phyloP scores from a whole-genome alignment of 768 basidiomycete genomes.

The Rhodocollybia butyracea region DNA sequence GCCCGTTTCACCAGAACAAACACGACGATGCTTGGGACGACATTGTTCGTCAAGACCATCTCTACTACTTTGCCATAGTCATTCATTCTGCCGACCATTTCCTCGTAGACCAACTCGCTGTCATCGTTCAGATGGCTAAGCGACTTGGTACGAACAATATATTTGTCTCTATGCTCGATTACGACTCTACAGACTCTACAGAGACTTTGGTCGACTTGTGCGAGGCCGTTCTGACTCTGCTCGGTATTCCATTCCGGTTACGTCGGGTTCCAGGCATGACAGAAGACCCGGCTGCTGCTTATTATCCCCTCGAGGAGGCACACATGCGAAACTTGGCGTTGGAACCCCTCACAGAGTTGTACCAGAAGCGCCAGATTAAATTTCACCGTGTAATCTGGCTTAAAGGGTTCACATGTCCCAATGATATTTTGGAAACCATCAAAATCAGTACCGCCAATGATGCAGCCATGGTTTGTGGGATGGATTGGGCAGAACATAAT shows the following conservation, averaged over 20 bases:
- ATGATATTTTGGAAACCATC: slow-evolving; percentile 94
- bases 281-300: slow-evolving; percentile 77
- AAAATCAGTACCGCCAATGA: slow-evolving; percentile 87
- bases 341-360: slow-evolving; percentile 85
- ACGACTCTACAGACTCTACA: slow-evolving; percentile 92
- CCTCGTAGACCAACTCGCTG: slow-evolving; percentile 95
- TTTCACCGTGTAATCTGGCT: slow-evolving; percentile 96
- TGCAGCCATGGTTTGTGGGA: slow-evolving; percentile 99
- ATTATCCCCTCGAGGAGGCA: slow-evolving; percentile 95
- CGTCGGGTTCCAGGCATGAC: slow-evolving; percentile 94
- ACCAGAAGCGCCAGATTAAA: slow-evolving; percentile 68
- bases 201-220: slow-evolving; percentile 92
- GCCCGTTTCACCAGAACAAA: slow-evolving; percentile 94
- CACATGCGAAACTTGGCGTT: slow-evolving; percentile 90
- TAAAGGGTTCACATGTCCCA: slow-evolving; percentile 98
- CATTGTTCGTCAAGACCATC: slow-evolving; percentile 73
- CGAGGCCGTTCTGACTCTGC: slow-evolving; percentile 90
- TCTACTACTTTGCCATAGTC: slow-evolving; percentile 93
- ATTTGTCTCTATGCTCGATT: slow-evolving; percentile 98
- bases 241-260: slow-evolving; percentile 92
- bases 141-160: slow-evolving; percentile 86
- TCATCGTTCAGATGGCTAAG: slow-evolving; percentile 93
- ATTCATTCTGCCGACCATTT: slow-evolving; percentile 99
- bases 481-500: slow-evolving; percentile 99
- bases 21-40: slow-evolving; percentile 86